phyloP scores from a whole-genome alignment of 2,329 filamentous ascomycete genomes.

The Penicillium sp. region DNA sequence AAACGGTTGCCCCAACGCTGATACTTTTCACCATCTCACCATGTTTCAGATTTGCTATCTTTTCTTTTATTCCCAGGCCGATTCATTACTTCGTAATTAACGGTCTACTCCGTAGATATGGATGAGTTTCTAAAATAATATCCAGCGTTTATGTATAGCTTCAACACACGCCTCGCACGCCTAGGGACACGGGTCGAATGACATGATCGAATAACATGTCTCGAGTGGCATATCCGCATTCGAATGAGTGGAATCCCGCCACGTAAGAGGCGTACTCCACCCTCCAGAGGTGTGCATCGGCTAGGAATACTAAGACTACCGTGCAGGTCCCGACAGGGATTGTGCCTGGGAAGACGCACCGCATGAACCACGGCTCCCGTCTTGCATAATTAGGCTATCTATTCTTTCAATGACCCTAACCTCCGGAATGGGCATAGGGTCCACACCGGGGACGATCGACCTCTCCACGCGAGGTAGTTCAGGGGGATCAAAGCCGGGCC shows the following conservation, averaged over 20 bases:
- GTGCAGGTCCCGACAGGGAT: slow-evolving; percentile 10
- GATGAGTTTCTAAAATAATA: background rate
- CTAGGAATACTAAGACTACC: background rate
- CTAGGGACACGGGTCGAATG: background rate
- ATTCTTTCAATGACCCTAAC: background rate
- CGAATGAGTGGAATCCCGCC: slow-evolving; percentile 8
- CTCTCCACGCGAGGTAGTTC: slow-evolving; percentile 9
- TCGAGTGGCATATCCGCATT: slow-evolving; percentile 12
- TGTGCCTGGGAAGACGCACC: background rate
- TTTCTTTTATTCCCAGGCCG: background rate
- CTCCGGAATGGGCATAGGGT: background rate
- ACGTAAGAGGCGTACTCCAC: slow-evolving; percentile 25
- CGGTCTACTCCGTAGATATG: background rate
- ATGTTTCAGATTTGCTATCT: slow-evolving; percentile 10
- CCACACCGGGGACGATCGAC: slow-evolving; percentile 17
- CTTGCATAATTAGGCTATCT: background rate
- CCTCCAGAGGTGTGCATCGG: slow-evolving; percentile 5
- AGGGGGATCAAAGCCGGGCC: slow-evolving; percentile 3
- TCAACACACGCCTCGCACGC: background rate
- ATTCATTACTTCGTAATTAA: background rate
- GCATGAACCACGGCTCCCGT: background rate
- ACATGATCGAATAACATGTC: slow-evolving; percentile 2
- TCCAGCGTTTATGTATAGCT: background rate
- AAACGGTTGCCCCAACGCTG: no score
- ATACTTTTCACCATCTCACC: background rate